Evolutionary conservation across 1,284 basidiomycete species (phyloP).

Genomic region (Gastroboletus turbinatus): DNA sequence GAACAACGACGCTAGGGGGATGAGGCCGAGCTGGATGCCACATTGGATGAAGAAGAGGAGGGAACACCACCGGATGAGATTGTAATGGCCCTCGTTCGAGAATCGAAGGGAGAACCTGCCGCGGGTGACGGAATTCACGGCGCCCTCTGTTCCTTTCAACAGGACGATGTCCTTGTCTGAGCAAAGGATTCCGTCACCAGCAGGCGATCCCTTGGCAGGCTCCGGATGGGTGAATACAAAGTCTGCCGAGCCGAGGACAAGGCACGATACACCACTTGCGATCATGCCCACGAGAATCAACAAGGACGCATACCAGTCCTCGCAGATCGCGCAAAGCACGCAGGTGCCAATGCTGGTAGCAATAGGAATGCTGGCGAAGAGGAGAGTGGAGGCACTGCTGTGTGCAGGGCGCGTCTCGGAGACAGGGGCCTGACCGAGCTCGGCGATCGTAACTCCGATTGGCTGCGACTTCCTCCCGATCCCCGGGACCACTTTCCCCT

Average conservation of each 20-base stretch:
- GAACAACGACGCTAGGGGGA: conserved; percentile 28
- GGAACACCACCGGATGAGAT: conserved; percentile 24
- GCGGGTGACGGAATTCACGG: conserved; percentile 26
- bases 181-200: conserved; percentile 26
- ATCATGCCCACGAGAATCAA: conserved; percentile 30
- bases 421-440: conserved; percentile 11
- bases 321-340: conserved; percentile 8
- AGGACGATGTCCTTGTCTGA: conserved; percentile 18
- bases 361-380: conserved; percentile 22
- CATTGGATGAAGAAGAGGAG: conserved; percentile 23
- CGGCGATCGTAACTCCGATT: conserved; percentile 13
- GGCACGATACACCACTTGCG: conserved; percentile 22
- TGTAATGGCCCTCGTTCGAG: conserved; percentile 13
- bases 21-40: conserved; percentile 26
- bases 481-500: conserved; percentile 1
- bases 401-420: conserved; percentile 2
- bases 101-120: conserved; percentile 31
- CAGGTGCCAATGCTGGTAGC: conserved; percentile 18
- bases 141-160: conserved; percentile 22
- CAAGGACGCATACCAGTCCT: conserved; percentile 27
- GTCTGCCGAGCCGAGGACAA: conserved; percentile 28
- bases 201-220: conserved; percentile 24
- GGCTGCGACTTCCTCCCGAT: conserved; percentile 7
- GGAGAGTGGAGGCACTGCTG: neutral
- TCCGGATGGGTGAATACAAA: conserved; percentile 22